Evolutionary conservation across 306 rosid genomes (phyloP), one percentile per base, ranked within the genome.

Genomic region (Pyrus bretschneideri): DNA sequence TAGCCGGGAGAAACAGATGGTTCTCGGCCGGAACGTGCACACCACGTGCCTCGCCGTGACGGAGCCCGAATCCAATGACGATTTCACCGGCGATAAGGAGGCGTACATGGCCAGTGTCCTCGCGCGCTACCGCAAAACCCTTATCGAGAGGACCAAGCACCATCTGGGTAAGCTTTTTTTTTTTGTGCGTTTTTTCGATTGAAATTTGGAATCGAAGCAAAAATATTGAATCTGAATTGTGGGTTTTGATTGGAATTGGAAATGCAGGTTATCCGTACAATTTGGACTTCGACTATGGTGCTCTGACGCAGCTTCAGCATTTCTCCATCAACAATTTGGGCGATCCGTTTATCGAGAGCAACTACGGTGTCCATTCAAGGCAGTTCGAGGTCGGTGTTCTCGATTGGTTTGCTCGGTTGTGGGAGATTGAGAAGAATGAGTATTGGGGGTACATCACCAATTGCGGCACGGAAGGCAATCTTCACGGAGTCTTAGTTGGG

Each of bases 391-490:
- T 96, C 25, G 99, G 98, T 54, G 98, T 96, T 67, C 86, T 96
- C 74, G 99, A 96, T 79, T 96, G 99, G 99, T 96, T 96, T 88
- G 97, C 99, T 77, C 85, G 90, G 6, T 76, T 96, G 18, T 96
- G 99, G 99, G 99, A 96, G 80, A 76, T 96, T 21, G 98, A 93
- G 82, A 96, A 91, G 83, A 76, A 75, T 40, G 97, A 96, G 76
- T 96, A 96, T 77, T 96, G 99, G 99, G 99, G 99, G n/a, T 96
- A 96, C 85, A 93, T 96, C 60, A 93, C 99, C 30, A 93, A 96
- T 84, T 92, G 99, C 57, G 99, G 99, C 44, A 96, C 99, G 6
- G 99, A 96, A 82, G 99, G 99, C 58, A 96, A 96, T 83, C 95
- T 96, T 58, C 99, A 96, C 76, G 99, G 99, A 73, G 87, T 89